These are phyloP conservation scores for Tetradesmus obliquus DNA, from an alignment of 139 green algal species.

Conservation along the genomic window DNA sequence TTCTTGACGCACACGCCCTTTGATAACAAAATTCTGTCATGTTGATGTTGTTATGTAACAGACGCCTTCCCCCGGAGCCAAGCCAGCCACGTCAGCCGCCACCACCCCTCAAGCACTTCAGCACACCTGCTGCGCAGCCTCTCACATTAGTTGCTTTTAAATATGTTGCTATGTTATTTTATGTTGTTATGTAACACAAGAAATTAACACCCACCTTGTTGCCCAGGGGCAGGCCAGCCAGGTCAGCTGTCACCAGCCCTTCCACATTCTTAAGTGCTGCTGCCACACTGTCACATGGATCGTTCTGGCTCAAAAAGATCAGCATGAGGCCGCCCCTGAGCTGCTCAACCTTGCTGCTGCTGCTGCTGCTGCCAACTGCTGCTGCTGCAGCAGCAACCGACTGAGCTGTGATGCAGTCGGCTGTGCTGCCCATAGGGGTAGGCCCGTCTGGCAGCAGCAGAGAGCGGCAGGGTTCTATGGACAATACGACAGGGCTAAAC, in stretches of 20 bases:
- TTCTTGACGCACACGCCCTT: too few species aligned
- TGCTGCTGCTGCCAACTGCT: neutral
- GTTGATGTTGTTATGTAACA: neutral
- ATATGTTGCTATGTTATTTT: neutral
- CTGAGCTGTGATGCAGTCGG: neutral
- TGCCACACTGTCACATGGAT: constrained; percentile 26
- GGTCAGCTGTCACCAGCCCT: neutral
- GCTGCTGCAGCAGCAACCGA: constrained; percentile 6
- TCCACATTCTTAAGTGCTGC: constrained; percentile 11
- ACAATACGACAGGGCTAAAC: neutral
- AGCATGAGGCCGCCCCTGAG: constrained; percentile 13
- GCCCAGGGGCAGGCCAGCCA: neutral
- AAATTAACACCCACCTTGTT: constrained; percentile 4
- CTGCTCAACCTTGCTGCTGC: neutral
- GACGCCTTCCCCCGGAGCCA: neutral
- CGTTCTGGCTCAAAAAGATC: constrained; percentile 31
- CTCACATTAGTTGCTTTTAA: too few species aligned
- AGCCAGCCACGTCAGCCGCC: neutral
- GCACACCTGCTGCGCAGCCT: neutral
- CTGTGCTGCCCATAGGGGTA: constrained; percentile 17
- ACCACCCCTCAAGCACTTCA: neutral
- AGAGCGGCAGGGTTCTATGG: neutral
- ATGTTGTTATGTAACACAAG: neutral
- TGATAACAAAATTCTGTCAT: too few species aligned
- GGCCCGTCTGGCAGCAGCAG: neutral